phyloP scores from a whole-genome alignment of 2,329 filamentous ascomycete species.

The Huntiella abstrusa region DNA sequence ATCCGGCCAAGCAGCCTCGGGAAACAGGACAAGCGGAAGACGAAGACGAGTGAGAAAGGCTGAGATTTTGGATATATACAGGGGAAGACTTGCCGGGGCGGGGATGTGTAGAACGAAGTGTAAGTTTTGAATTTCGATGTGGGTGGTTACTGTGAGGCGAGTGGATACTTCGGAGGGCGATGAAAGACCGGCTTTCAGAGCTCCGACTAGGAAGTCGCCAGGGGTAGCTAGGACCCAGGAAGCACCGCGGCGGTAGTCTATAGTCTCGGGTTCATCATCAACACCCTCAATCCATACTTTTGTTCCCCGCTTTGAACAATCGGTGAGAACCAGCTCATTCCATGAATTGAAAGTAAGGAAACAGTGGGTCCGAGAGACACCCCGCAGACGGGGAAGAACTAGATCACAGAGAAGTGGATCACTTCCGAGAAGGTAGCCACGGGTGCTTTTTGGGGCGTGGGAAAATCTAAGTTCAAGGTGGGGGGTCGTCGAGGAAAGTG shows the following conservation, averaged over 20 bases:
- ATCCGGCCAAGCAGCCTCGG: too few species aligned
- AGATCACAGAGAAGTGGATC: conserved; percentile 21
- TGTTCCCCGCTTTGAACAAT: conserved; percentile 21
- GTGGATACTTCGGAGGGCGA: conserved; percentile 22
- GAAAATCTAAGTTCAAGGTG: conserved; percentile 22
- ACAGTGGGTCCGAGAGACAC: conserved; percentile 21
- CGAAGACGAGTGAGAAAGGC: too few species aligned
- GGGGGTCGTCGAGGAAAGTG: neutral
- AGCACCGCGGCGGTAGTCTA: conserved; percentile 20
- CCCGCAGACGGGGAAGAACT: conserved; percentile 19
- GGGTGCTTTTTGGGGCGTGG: conserved; percentile 18
- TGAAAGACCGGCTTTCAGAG: conserved; percentile 16
- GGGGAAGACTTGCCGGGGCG: too few species aligned
- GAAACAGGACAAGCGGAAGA: too few species aligned
- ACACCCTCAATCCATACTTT: conserved; percentile 26
- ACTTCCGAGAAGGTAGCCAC: conserved; percentile 21
- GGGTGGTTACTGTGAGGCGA: conserved; percentile 21
- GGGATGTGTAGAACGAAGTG: too few species aligned
- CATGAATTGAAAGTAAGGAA: conserved; percentile 22
- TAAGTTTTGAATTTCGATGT: neutral
- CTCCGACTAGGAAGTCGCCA: conserved; percentile 1
- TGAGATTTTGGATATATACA: too few species aligned
- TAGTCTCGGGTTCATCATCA: conserved; percentile 18
- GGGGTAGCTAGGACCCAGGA: conserved; percentile 18
- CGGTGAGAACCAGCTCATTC: conserved; percentile 21